Base-by-base conservation (phyloP, 257 asterid species). In the Jasminum sambac region DNA sequence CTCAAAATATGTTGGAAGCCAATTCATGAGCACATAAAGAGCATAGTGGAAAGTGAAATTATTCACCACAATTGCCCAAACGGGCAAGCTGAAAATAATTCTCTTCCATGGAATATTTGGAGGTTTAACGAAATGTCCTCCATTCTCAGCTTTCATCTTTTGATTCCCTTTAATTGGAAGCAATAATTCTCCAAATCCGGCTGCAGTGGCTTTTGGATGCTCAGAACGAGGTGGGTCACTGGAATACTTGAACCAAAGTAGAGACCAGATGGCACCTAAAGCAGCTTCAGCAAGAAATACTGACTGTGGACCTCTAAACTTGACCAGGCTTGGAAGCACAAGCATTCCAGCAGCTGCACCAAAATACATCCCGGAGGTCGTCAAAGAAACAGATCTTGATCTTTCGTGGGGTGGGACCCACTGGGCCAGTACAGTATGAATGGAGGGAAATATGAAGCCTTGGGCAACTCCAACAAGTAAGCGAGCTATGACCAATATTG, bases 321-420 rank as follows among this genome's bases (percentile, higher is more conserved):
- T 90, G 67, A 90, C 96, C 8, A 93, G 76, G 72, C 81, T 84
- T 2, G 97, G 97, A 72, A 93, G 96, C 72, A 90, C 19, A 66
- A 93, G 96, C 72, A 87, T 93, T 30, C 97, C 97, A 2, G 78
- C 25, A 8, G 98, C 95, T 34, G 97, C 97, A 48, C 98, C 98
- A 23, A 93, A 84, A 62, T 93, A 93, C 98, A 93, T 90, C 9
- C 97, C 97, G 0, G 98, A 93, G 37, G 97, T 93, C 0, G 97
- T 93, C 43, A 90, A 87, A 59, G 98, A 93, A 67, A 93, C 95
- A 0, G 97, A 87, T 64, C 97, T 81, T 5, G 98, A 93, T 67
- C 96, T 77, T 76, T 93, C 98, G 39, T 89, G 95, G 12, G 97
- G 98, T 0, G 97, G 97, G 7, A 93, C 98, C 97, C 98, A 90